Base-by-base conservation (phyloP, 257 asterid genomes). In the Nicotiana paniculata region DNA sequence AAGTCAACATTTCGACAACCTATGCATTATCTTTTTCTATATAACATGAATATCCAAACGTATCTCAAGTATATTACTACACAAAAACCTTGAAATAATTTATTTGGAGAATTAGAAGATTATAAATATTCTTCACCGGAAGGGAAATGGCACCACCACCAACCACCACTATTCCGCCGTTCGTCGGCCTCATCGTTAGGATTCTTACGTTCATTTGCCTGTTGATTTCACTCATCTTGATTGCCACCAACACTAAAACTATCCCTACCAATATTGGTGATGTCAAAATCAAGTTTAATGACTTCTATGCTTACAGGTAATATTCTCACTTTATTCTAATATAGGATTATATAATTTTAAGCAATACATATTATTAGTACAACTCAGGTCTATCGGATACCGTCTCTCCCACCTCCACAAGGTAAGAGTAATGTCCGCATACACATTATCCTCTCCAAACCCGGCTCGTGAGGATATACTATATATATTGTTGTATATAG, bases 81-180 rank as follows among this genome's bases (percentile, higher is more conserved):
- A 15, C 51, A 39, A 21, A 69, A 21, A 13, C 37, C 79, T 13
- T 2, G 13, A 21, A 43, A 21, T n/a, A 12, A 72, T 21, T 13
- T 0, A 3, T 46, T 72, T 7, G 58, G 58, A 43, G 51, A 37
- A 5, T 3, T 39, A 24, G 13, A 72, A 1, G 3, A 24, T 46
- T 46, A 55, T 55, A 55, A n/a, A 21, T 21, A 21, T 55, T 55
- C 5, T 5, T 0, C 17, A 0, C 15, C 54, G 1, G 28, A 24
- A 75, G n/a, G 33, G n/a, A 82, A 6, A 89, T 86, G 91, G 86
- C 90, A 53, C 85, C 86, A 70, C 88, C 87, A 0, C 83, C 87
- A 55, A 59, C 84, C 12, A 26, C 69, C n/a, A 81, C 75, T 2
- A 83, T 79, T 78, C 82, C 90, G 9, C 89, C 89, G 2, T 77